Base-by-base conservation (phyloP, 2,329 filamentous ascomycete genomes). In the Coniochaeta prunicola region DNA sequence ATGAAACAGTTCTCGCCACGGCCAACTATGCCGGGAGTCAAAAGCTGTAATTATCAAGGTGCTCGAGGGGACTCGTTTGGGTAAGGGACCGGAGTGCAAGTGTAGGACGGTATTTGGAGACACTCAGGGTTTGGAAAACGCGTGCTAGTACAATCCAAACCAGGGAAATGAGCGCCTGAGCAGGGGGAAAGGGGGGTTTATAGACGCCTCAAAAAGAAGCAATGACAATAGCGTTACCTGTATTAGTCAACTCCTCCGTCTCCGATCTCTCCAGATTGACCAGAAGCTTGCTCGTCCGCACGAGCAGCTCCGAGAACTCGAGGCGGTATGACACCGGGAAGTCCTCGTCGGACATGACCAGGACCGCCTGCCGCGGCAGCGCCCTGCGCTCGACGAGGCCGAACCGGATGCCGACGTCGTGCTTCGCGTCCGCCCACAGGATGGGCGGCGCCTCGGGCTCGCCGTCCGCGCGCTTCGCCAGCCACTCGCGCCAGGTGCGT, bases 401-500 rank as follows among this genome's bases (percentile, higher is more conserved):
- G 64, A 94, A 84, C 50, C 82, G 83, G 59, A 94, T 72, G 0
- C 90, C 91, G 21, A 91, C 84, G 59, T 84, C 81, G 64, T 81
- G 81, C 1, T 74, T 70, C 3, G 77, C 71, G 65, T 87, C 88
- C 4, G 87, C 80, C 91, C 91, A 94, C 0, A 93, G 70, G 33
- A 92, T 80, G 45, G 45, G 45, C 24, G 24, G 45, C 45, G 45
- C 45, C 59, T 68, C 62, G 53, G 66, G 65, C 57, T 50, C 45
- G 66, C 56, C 33, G 74, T 72, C 85, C 82, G 74, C 70, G 64
- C 71, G 67, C 28, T 77, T 72, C 6, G 77, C 77, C 36, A 94
- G 74, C 90, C 90, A 94, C 17, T 86, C 76, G 57, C 89, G 81
- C 80, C 85, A 92, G 0, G 94, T 77, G 30, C 90, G 80, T 40